These are phyloP conservation scores for Pseudozyma pruni DNA, from an alignment of 1,284 basidiomycete genomes.

Conservation along the genomic window DNA sequence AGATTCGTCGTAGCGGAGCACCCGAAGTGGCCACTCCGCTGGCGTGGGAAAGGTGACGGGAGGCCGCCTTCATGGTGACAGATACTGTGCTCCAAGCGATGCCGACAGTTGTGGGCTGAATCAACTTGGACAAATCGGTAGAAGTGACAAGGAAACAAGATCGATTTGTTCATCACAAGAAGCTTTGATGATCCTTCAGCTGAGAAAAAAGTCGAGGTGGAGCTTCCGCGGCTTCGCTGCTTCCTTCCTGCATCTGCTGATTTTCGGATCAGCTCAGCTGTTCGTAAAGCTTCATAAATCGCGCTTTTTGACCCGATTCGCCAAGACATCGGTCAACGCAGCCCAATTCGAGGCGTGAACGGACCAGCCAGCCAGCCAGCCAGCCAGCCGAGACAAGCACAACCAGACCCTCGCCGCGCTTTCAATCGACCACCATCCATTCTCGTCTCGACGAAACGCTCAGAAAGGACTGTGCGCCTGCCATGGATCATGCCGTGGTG, in stretches of 20 bases:
- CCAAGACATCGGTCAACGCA: conserved; percentile 11
- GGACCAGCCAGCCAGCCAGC: conserved; percentile 18
- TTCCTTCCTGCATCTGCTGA: conserved; percentile 14
- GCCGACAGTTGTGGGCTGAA: too few relatives aligned
- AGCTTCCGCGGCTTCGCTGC: conserved; percentile 6
- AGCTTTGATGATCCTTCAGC: neutral
- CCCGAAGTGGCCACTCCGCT: conserved; percentile 16
- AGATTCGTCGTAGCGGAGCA: conserved; percentile 6
- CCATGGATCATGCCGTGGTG: conserved; percentile 63
- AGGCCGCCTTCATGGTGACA: conserved; percentile 21
- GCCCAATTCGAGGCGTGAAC: conserved; percentile 15
- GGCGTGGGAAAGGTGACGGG: conserved; percentile 15
- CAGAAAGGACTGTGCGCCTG: too few relatives aligned
- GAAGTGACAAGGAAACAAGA: neutral
- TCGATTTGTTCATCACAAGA: neutral
- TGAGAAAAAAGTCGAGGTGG: conserved; percentile 15
- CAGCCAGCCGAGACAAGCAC: neutral
- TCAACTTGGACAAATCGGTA: neutral
- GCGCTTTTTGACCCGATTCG: conserved; percentile 13
- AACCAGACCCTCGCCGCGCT: neutral
- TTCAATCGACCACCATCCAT: neutral
- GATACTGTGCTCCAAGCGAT: neutral
- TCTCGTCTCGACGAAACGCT: too few relatives aligned
- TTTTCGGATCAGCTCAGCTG: conserved; percentile 33
- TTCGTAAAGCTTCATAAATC: neutral